Conservation (phyloP, 495 filamentous ascomycete species). For the Penicillium goetzii region DNA sequence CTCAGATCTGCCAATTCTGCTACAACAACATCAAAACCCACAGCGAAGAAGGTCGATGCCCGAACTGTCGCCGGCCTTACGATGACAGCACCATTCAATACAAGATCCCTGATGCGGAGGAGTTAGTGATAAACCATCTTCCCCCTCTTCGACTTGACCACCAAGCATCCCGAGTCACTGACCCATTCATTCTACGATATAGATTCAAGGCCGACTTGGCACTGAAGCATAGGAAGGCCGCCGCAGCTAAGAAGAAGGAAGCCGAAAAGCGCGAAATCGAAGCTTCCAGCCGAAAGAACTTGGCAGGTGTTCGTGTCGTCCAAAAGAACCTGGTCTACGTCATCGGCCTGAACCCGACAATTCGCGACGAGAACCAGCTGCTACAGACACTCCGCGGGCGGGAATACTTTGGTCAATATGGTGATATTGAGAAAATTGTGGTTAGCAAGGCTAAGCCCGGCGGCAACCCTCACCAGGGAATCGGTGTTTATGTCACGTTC, state of each 20-base stretch:
- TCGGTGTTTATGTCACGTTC: constrained; percentile 98
- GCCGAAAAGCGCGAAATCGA: constrained; percentile 95
- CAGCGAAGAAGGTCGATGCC: constrained; percentile 93
- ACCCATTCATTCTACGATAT: constrained; percentile 14
- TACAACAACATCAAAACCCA: constrained; percentile 94
- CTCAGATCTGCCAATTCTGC: constrained; percentile 97
- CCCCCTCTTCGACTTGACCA: background rate
- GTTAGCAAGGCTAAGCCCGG: constrained; percentile 91
- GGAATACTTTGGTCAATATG: constrained; percentile 98
- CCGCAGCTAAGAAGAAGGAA: constrained; percentile 90
- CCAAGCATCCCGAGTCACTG: constrained; percentile 4
- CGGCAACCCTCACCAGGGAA: constrained; percentile 72
- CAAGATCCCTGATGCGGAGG: constrained; percentile 90
- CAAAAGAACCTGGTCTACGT: constrained; percentile 99
- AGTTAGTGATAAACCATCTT: constrained; percentile 58
- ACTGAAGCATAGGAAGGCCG: constrained; percentile 88
- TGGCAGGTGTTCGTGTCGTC: constrained; percentile 91
- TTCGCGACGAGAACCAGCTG: constrained; percentile 83
- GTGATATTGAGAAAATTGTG: constrained; percentile 97
- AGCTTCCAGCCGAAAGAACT: constrained; percentile 88
- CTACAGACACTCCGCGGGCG: constrained; percentile 82
- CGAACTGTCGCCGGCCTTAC: constrained; percentile 92
- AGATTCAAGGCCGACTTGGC: constrained; percentile 85
- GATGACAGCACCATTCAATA: constrained; percentile 96
- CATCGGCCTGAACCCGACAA: constrained; percentile 87